Base-by-base conservation (phyloP, 2,329 filamentous ascomycete genomes). In the Alternaria incomplexa region DNA sequence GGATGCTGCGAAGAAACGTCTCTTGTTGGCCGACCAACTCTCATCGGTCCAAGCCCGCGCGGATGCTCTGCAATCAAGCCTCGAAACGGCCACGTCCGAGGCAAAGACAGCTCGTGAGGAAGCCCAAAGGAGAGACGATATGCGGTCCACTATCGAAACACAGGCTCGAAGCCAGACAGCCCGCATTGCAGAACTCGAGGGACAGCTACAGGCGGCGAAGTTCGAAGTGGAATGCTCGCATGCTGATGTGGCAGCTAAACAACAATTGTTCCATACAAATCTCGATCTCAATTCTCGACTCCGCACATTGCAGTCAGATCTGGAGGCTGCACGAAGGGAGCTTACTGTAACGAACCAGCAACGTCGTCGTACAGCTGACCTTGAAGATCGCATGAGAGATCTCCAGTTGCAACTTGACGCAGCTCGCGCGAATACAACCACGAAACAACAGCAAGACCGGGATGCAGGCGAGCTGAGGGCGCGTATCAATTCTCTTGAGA, bases 61-160 rank as follows among this genome's bases (percentile, higher is more conserved):
- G 26, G 61, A 75, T 15, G 53, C 56, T 17, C 66, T 79, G 9
- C 71, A 77, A 36, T 50, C 63, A 40, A 66, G 72, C 26, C 71
- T 79, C 10, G 66, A 70, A 26, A 66, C 65, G 20, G 77, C 75
- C 7, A 76, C 69, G 8, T 53, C 62, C 15, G 76, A 77, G 20
- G 70, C 71, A 7, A 70, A 64, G 56, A 65, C 58, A 12, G 66
- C 70, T 12, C 72, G 75, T n/a, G 64, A 76, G 55, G 68, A 71
- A n/a, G 68, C 67, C 9, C 62, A 67, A 44, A 66, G 60, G 17
- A 64, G 50, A 28, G 58, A 64, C 10, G 51, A 48, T 9, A 58
- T 61, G 44, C 62, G 64, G n/a, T 56, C 61, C 8, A 60, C 56
- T 26, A 40, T 61, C 4, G 58, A 68, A 58, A 23, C 58, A 23